Base-by-base conservation (phyloP, 805 yeast genomes). In the Kurtzmaniella fragi region DNA sequence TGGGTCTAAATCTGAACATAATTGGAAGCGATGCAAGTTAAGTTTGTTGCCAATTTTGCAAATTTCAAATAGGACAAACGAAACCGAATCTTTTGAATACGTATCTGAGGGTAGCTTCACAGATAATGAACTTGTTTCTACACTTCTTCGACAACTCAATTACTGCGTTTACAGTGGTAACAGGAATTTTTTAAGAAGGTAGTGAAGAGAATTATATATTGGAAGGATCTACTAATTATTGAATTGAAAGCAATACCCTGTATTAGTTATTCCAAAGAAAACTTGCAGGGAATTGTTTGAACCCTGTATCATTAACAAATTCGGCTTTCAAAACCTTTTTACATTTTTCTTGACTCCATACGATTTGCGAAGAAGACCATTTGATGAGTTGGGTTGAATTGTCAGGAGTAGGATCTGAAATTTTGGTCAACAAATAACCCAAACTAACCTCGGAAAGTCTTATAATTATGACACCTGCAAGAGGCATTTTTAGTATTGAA, bases 391-490 rank as follows among this genome's bases (percentile, higher is more conserved):
- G 46, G 20, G 52, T 55, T 11, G 42, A 34, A 12, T 42, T 41
- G 5, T 45, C 33, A 4, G 67, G 67, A 1, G 67, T 63, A 3
- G 76, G 73, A 39, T 73, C 78, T 1, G 79, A 61, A 12, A 78
- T 59, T 48, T 75, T 75, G 5, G 82, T 72, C 31, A 78, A 53
- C 29, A 79, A 54, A 46, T 73, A 75, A 2, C 80, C 83, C 15
- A 73, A 62, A 23, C 73, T 67, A 2, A 77, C 67, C 50, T 76
- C 73, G 2, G 80, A 82, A 32, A 77, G 54, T 12, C 78, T 77
- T 44, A 73, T 74, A 15, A 71, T 58, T n/a, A 28, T 20, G 11
- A 77, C 47, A 16, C 75, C 61, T 0, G 80, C 73, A 3, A 72
- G 48, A 0, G 79, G 80, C 13, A 69, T 52, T 28, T 58, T 34